These are phyloP conservation scores for Platismatia glauca DNA, from an alignment of 495 filamentous ascomycete species.

Conservation along the genomic window DNA sequence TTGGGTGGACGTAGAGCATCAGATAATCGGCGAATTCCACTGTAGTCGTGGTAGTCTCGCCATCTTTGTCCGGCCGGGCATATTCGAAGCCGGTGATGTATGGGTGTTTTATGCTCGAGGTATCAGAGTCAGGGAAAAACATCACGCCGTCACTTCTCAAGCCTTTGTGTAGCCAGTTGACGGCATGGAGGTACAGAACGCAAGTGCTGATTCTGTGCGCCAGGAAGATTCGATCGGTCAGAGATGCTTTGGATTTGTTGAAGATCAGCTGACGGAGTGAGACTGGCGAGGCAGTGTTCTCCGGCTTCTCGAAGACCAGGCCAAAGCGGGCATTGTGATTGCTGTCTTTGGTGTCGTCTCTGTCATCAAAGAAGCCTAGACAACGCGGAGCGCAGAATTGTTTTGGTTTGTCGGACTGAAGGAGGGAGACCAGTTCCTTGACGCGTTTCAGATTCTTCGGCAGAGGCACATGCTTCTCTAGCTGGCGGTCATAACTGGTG, in stretches of 20 bases:
- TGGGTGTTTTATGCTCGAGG: constrained; percentile 12
- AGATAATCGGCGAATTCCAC: constrained; percentile 18
- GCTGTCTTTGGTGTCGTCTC: constrained; percentile 16
- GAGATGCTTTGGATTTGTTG: constrained; percentile 6
- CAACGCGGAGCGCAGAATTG: constrained; percentile 31
- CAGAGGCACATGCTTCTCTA: constrained; percentile 5
- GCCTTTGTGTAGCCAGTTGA: constrained; percentile 52
- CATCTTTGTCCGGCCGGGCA: constrained; percentile 20
- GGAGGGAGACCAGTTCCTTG: constrained; percentile 16
- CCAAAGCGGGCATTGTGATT: constrained; percentile 27
- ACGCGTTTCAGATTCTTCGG: constrained; percentile 8
- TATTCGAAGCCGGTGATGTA: constrained; percentile 29
- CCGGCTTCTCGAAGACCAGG: constrained; percentile 30
- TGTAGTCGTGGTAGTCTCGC: constrained; percentile 15
- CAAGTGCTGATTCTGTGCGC: constrained; percentile 14
- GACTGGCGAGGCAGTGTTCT: not conserved
- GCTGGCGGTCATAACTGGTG: not conserved
- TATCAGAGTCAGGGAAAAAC: constrained; percentile 31
- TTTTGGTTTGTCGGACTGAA: constrained; percentile 16
- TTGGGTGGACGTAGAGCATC: constrained; percentile 29
- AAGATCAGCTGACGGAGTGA: constrained; percentile 11
- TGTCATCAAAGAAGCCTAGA: constrained; percentile 30
- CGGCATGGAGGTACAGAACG: constrained; percentile 36
- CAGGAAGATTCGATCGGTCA: constrained; percentile 15
- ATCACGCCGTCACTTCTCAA: constrained; percentile 44